These are phyloP conservation scores for Coemansia sp. DNA, from an alignment of 192 early-diverging fungal genomes.

Conservation along the genomic window DNA sequence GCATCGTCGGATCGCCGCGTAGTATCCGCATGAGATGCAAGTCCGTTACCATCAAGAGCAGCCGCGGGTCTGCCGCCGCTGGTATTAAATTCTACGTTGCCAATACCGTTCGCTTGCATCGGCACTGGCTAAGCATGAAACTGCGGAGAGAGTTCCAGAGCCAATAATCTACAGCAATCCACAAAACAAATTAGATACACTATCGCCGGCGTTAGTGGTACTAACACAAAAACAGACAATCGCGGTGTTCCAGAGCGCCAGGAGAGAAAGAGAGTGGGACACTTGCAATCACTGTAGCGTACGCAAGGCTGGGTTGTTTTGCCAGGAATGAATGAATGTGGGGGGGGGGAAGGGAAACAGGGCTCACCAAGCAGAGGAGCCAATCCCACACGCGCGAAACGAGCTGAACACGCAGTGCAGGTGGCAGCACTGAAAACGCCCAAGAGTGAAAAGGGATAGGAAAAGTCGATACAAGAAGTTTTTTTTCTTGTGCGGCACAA, in stretches of 20 bases:
- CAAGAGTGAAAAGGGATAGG: neutral
- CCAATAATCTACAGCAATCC: slow-evolving; percentile 1
- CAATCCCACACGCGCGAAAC: slow-evolving; percentile 12
- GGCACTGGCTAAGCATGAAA: slow-evolving; percentile 10
- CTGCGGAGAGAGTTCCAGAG: neutral
- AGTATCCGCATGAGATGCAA: slow-evolving; percentile 6
- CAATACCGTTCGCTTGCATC: slow-evolving; percentile 54
- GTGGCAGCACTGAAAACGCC: neutral
- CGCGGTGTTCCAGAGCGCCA: neutral
- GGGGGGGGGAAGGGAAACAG: slow-evolving; percentile 1
- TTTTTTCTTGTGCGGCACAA: neutral
- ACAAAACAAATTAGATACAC: neutral
- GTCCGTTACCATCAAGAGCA: slow-evolving; percentile 18
- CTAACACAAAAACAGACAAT: neutral
- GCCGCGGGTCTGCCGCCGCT: slow-evolving; percentile 12
- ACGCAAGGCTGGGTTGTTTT: neutral
- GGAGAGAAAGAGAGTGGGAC: neutral
- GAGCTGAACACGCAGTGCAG: slow-evolving; percentile 15
- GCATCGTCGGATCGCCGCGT: slow-evolving; percentile 10
- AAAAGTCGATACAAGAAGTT: neutral
- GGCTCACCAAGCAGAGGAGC: slow-evolving; percentile 2
- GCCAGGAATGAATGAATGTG: neutral
- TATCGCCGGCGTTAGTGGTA: neutral
- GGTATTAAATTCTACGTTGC: slow-evolving; percentile 32
- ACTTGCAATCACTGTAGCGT: slow-evolving; percentile 12